Conservation (phyloP, 768 basidiomycete genomes). For the Kwoniella dejecticola region DNA sequence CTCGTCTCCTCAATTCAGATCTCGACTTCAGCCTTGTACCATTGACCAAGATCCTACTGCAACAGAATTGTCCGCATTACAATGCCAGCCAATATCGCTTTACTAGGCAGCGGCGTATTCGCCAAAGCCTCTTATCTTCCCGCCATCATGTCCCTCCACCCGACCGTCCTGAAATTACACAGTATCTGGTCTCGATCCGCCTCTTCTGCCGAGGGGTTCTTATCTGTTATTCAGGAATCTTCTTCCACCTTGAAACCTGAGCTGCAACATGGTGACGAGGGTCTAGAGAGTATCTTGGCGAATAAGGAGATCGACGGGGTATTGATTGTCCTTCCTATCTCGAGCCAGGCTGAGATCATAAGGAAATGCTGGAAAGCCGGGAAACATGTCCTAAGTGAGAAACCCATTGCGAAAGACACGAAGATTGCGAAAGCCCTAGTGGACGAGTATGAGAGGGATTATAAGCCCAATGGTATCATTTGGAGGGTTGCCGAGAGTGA, state of each 20-base stretch:
- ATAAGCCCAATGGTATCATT: constrained; percentile 68
- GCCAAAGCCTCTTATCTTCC: constrained; percentile 70
- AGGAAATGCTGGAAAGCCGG: constrained; percentile 63
- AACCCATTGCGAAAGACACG: constrained; percentile 77
- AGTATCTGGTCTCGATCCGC: constrained; percentile 83
- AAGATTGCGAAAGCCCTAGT: constrained; percentile 67
- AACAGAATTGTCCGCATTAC: too few species aligned
- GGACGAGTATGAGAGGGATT: constrained; percentile 66
- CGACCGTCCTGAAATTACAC: constrained; percentile 60
- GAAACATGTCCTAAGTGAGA: constrained; percentile 87
- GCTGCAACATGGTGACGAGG: constrained; percentile 33
- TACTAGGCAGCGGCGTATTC: constrained; percentile 74
- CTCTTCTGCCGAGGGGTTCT: constrained; percentile 57
- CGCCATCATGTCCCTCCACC: constrained; percentile 65
- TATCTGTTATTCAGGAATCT: constrained; percentile 58
- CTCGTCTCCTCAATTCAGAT: too few species aligned
- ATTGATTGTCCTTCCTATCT: constrained; percentile 76
- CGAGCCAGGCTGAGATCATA: constrained; percentile 69
- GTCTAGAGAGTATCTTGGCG: constrained; percentile 61
- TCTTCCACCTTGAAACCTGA: constrained; percentile 47
- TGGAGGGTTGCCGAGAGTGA: constrained; percentile 84
- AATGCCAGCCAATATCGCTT: constrained; percentile 63
- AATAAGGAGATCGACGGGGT: constrained; percentile 72
- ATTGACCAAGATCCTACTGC: too few species aligned
- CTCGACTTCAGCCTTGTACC: too few species aligned